Percentiles rank a stretch among this genome's conserved stretches.
Conservation (phyloP, 352 stramenopile species). For the Phytophthora cryptogea region DNA sequence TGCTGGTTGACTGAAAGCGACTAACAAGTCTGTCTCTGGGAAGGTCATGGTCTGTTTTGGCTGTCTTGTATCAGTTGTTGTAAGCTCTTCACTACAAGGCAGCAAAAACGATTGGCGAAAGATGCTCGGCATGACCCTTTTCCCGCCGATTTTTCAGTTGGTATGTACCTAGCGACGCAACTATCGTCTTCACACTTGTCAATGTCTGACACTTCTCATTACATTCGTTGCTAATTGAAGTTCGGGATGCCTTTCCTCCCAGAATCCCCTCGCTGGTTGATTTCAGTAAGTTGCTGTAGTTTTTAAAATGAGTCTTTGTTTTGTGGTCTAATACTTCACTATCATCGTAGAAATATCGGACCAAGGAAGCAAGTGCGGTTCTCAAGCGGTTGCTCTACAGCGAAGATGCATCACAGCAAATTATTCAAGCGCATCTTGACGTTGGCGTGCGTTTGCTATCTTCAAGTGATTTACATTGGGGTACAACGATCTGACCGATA, state of each 20-base stretch:
- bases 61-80: conserved; percentile 64
- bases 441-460: conserved; percentile 19
- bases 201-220: neutral
- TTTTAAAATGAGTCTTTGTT: neutral
- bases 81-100: conserved; percentile 47
- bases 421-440: conserved; percentile 32
- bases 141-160: conserved; percentile 68
- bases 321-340: neutral
- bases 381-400: conserved; percentile 39
- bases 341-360: conserved; percentile 47
- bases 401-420: conserved; percentile 33
- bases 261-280: conserved; percentile 71
- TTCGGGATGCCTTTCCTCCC: conserved; percentile 70
- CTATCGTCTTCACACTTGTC: neutral
- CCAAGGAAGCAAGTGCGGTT: conserved; percentile 45
- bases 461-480: neutral
- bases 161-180: conserved; percentile 20
- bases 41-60: conserved; percentile 79
- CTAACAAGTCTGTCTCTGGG: neutral
- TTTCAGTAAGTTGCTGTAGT: conserved; percentile 37
- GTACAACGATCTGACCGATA: neutral
- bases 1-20: neutral
- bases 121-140: conserved; percentile 64
- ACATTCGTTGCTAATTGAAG: conserved; percentile 22
- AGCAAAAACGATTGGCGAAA: conserved; percentile 59